These are phyloP conservation scores for Mortierella sp. DNA, from an alignment of 371 early-diverging fungal genomes.

Conservation along the genomic window DNA sequence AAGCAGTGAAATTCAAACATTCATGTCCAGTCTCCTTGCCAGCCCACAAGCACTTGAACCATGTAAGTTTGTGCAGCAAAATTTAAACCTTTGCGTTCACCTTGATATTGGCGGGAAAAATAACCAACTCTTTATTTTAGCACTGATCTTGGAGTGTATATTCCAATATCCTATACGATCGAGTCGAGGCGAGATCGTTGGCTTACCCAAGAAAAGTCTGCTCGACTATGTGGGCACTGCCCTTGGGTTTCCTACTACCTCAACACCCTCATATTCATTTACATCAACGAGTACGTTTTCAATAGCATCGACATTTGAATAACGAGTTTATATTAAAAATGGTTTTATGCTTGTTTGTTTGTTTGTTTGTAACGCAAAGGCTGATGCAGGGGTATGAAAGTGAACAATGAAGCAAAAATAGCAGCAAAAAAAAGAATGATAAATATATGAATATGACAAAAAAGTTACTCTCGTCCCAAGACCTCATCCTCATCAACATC, in stretches of 20 bases:
- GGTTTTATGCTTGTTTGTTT: too few relatives aligned
- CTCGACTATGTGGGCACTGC: conserved; percentile 34
- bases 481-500: not conserved
- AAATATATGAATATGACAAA: not conserved
- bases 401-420: not conserved
- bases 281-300: not conserved
- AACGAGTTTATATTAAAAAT: not conserved
- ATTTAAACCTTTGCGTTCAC: too few relatives aligned
- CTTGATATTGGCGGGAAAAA: too few relatives aligned
- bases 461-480: not conserved
- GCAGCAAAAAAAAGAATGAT: conserved; percentile 17
- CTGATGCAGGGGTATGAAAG: not conserved
- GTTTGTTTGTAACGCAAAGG: too few relatives aligned
- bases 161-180: conserved; percentile 34
- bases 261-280: not conserved
- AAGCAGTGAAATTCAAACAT: conserved; percentile 19
- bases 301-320: not conserved
- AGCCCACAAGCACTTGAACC: conserved; percentile 15
- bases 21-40: conserved; percentile 24
- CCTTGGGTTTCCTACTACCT: conserved; percentile 21
- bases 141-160: conserved; percentile 20
- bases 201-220: conserved; percentile 24
- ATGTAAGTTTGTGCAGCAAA: conserved; percentile 16
- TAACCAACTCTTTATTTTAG: not conserved
- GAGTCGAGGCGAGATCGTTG: conserved; percentile 13